Evolutionary conservation across 129 eudicot genomes (phyloP).

Genomic region (Tagetes erecta): DNA sequence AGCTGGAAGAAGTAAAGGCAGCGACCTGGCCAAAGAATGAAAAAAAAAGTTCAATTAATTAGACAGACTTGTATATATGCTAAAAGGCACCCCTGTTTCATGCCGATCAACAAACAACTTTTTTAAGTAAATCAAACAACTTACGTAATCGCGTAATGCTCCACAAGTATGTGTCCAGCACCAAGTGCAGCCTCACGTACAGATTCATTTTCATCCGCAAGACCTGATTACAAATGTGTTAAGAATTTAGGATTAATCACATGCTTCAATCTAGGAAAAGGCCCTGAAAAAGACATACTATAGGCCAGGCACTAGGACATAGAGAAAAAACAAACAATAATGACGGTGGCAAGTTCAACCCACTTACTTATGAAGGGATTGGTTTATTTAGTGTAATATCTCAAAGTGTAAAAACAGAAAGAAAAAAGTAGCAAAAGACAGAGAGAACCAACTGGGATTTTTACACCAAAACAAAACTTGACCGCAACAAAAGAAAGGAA

Average conservation of each 20-base stretch:
- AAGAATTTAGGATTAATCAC: not conserved
- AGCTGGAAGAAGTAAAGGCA: constrained; percentile 98
- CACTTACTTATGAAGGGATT: not conserved
- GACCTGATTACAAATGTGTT: constrained; percentile 52
- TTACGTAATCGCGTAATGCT: constrained; percentile 96
- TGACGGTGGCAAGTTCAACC: not conserved
- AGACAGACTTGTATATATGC: not conserved
- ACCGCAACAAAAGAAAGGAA: not conserved
- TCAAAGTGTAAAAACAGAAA: not conserved
- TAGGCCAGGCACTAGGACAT: not conserved
- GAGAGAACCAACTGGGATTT: not conserved
- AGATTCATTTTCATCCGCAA: constrained; percentile 98
- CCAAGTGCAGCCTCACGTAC: constrained; percentile 98
- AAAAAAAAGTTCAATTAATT: not conserved
- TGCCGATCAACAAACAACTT: not conserved
- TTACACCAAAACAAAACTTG: not conserved
- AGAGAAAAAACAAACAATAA: not conserved
- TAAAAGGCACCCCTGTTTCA: not conserved
- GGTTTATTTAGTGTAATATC: not conserved
- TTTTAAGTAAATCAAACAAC: constrained; percentile 19
- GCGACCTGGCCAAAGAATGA: constrained; percentile 50
- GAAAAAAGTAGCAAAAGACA: not conserved
- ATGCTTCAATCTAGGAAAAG: constrained; percentile 12
- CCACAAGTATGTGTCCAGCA: constrained; percentile 97
- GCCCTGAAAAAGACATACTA: not conserved